phyloP scores from a whole-genome alignment of 1,284 basidiomycete species.

The Lignosus rhinocerotis region DNA sequence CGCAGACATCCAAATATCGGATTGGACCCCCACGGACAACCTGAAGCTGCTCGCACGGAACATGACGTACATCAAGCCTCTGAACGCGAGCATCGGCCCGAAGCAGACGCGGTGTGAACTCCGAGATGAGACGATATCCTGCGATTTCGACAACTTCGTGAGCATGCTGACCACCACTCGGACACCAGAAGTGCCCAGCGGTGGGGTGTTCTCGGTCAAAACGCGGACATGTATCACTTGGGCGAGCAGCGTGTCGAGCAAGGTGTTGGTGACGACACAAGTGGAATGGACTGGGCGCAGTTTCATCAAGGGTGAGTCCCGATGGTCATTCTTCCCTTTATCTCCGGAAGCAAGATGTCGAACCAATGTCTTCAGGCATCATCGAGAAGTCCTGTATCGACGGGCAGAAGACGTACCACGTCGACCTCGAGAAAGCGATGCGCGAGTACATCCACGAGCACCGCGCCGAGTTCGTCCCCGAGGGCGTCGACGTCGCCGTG shows the following conservation, averaged over 20 bases:
- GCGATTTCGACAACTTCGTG: constrained; percentile 86
- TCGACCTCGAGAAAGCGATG: constrained; percentile 85
- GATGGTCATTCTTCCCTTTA: not conserved
- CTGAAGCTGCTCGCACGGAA: constrained; percentile 78
- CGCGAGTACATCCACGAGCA: constrained; percentile 87
- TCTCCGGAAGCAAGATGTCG: not conserved
- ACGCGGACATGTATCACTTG: constrained; percentile 94
- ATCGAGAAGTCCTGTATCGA: constrained; percentile 92
- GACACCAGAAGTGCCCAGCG: constrained; percentile 94
- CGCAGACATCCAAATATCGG: constrained; percentile 87
- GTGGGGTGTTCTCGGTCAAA: constrained; percentile 90
- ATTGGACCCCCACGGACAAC: constrained; percentile 79
- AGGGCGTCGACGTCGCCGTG: constrained; percentile 64
- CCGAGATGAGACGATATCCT: constrained; percentile 78
- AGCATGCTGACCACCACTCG: constrained; percentile 86
- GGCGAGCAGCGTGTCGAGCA: constrained; percentile 79
- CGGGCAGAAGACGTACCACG: constrained; percentile 91
- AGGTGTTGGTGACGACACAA: constrained; percentile 84
- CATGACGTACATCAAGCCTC: constrained; percentile 95
- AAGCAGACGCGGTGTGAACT: constrained; percentile 96
- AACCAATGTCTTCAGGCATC: constrained; percentile 58
- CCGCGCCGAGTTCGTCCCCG: constrained; percentile 85
- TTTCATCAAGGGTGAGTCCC: constrained; percentile 85
- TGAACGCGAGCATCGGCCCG: constrained; percentile 87
- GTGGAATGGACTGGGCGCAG: constrained; percentile 97